Conservation (phyloP, 495 filamentous ascomycete genomes). For the Penicillium cinerascens region DNA sequence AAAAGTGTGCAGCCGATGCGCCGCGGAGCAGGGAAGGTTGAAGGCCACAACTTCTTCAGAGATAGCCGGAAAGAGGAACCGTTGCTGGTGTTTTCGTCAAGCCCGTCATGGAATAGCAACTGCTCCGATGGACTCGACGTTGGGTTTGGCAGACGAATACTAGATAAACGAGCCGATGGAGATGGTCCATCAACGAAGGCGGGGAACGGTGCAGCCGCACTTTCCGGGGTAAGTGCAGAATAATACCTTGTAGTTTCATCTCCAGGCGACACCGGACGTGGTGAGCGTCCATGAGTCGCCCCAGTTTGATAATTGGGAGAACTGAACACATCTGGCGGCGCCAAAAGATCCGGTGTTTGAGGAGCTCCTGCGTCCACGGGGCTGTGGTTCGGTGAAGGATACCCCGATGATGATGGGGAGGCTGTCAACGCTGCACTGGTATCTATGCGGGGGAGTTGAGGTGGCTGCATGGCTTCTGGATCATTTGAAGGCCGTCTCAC, state of each 20-base stretch:
- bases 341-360: conserved; percentile 31
- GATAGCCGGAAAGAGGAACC: conserved; percentile 3
- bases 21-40: conserved; percentile 63
- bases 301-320: conserved; percentile 34
- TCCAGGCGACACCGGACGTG: conserved; percentile 32
- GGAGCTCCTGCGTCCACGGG: conserved; percentile 11
- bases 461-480: conserved; percentile 4
- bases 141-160: conserved; percentile 47
- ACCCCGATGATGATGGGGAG: conserved; percentile 40
- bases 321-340: conserved; percentile 35
- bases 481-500: conserved; percentile 36
- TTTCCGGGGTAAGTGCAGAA: conserved; percentile 13
- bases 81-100: conserved; percentile 18
- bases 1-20: conserved; percentile 75
- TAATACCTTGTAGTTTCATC: conserved; percentile 16
- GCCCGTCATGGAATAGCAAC: conserved; percentile 29
- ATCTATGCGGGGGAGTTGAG: conserved; percentile 20
- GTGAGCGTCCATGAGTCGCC: conserved; percentile 22
- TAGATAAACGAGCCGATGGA: conserved; percentile 48
- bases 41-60: conserved; percentile 66
- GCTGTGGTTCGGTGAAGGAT: conserved; percentile 22
- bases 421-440: conserved; percentile 16
- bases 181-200: conserved; percentile 46
- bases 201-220: conserved; percentile 48
- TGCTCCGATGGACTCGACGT: conserved; percentile 50